Percentiles rank a stretch among this genome's conserved stretches.
Conservation (phyloP, 352 stramenopile genomes). For the Phytopythium chamaehyphon region DNA sequence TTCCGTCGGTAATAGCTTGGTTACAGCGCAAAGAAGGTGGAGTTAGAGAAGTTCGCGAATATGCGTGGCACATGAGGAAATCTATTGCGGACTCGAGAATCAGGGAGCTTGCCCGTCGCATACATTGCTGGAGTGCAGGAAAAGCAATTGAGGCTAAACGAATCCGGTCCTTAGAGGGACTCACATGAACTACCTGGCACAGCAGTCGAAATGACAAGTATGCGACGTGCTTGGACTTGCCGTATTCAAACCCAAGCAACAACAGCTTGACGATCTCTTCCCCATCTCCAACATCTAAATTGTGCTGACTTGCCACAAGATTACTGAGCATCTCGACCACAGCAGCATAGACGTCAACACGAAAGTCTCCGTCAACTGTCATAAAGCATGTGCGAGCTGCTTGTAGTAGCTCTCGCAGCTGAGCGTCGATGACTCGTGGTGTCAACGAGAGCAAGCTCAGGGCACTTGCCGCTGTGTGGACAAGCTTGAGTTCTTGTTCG, state of each 20-base stretch:
- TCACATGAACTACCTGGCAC: constrained; percentile 55
- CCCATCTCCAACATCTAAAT: constrained; percentile 6
- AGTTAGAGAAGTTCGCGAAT: constrained; percentile 39
- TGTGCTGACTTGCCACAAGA: constrained; percentile 22
- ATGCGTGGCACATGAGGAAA: constrained; percentile 74
- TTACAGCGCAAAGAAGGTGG: constrained; percentile 30
- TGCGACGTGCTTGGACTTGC: constrained; percentile 46
- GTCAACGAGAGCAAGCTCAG: constrained; percentile 55
- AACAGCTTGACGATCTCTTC: constrained; percentile 40
- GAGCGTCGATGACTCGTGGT: constrained; percentile 27
- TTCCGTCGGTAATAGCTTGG: neutral
- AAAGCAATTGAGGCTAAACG: constrained; percentile 42
- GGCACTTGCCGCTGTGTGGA: constrained; percentile 50
- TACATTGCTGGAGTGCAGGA: constrained; percentile 45
- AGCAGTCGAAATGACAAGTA: constrained; percentile 70
- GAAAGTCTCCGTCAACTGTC: constrained; percentile 63
- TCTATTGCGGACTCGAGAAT: constrained; percentile 69
- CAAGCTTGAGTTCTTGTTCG: constrained; percentile 51
- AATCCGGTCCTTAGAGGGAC: constrained; percentile 30
- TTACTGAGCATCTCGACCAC: constrained; percentile 69
- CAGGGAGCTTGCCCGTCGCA: constrained; percentile 30
- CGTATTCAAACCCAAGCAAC: constrained; percentile 52
- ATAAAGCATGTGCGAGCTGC: constrained; percentile 41
- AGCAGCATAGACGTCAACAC: constrained; percentile 51
- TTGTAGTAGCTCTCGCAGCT: constrained; percentile 32